Conservation (phyloP, 2,329 filamentous ascomycete genomes). For the Chrysosporium keratinophilum region DNA sequence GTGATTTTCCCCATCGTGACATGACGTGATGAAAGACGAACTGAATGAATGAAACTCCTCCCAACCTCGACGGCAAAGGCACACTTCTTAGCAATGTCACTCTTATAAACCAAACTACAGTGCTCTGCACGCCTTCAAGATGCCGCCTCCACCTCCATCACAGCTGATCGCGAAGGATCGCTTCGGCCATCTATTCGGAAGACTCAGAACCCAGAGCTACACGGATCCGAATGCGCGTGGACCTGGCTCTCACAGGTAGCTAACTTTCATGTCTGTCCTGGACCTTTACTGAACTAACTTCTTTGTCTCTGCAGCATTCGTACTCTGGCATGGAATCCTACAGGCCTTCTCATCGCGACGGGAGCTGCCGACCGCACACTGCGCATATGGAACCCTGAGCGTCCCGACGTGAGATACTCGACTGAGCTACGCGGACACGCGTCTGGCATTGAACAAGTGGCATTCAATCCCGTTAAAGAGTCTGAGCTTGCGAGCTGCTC, state of each 20-base stretch:
- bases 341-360: constrained; percentile 73
- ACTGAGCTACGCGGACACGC: constrained; percentile 41
- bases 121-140: constrained; percentile 15
- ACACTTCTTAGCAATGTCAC: not conserved
- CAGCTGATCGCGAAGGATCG: constrained; percentile 50
- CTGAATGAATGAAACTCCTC: not conserved
- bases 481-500: constrained; percentile 42
- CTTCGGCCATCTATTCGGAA: constrained; percentile 57
- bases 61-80: not conserved
- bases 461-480: constrained; percentile 42
- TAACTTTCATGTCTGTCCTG: constrained; percentile 13
- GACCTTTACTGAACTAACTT: not conserved
- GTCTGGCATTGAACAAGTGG: constrained; percentile 39
- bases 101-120: not conserved
- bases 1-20: no score
- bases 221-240: constrained; percentile 50
- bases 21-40: no score
- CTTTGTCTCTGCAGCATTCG: constrained; percentile 48
- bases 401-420: constrained; percentile 38
- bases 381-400: constrained; percentile 73
- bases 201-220: constrained; percentile 62
- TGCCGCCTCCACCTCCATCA: constrained; percentile 32
- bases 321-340: constrained; percentile 79
- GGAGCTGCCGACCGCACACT: constrained; percentile 79
- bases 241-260: constrained; percentile 48